Percentiles rank a stretch among this genome's conserved stretches.
phyloP scores from a whole-genome alignment of 2,329 filamentous ascomycete species.

The Colletotrichum sp. region DNA sequence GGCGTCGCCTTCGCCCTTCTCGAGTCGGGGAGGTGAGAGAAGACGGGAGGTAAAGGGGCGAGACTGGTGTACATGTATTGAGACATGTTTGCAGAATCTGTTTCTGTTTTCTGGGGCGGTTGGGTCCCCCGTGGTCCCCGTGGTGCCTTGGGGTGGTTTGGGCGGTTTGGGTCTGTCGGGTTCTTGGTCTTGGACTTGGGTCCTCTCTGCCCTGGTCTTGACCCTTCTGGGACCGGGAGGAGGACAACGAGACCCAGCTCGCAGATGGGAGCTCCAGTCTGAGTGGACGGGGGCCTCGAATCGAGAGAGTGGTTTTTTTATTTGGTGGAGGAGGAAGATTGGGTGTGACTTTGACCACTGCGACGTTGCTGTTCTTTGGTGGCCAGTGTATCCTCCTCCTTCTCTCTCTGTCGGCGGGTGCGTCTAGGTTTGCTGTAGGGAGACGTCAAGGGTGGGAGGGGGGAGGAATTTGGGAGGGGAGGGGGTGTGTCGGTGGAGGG shows the following conservation, averaged over 20 bases:
- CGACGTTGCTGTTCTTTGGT: neutral
- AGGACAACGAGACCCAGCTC: slow-evolving; percentile 11
- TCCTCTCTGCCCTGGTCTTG: slow-evolving; percentile 1
- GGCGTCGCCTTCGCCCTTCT: slow-evolving; percentile 6
- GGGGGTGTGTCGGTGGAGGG: neutral
- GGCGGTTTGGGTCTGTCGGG: neutral
- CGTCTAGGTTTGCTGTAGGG: neutral
- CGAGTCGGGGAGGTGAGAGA: slow-evolving; percentile 11
- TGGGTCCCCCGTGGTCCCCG: neutral
- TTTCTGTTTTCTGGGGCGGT: slow-evolving; percentile 7
- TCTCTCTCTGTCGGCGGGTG: neutral
- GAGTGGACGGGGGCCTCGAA: neutral
- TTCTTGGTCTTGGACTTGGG: neutral
- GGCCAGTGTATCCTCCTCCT: neutral
- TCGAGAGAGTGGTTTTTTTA: neutral
- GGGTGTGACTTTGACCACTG: neutral
- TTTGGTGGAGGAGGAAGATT: neutral
- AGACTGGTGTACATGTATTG: slow-evolving; percentile 24
- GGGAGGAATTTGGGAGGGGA: neutral
- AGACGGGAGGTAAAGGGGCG: slow-evolving; percentile 21
- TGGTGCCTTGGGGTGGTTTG: neutral
- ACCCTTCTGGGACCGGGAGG: slow-evolving; percentile 12
- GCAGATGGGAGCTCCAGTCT: slow-evolving; percentile 4
- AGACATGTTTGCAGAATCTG: slow-evolving; percentile 21
- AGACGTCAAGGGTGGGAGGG: neutral